phyloP scores from a whole-genome alignment of 371 early-diverging fungal genomes.

The Actinomortierella ambigua region DNA sequence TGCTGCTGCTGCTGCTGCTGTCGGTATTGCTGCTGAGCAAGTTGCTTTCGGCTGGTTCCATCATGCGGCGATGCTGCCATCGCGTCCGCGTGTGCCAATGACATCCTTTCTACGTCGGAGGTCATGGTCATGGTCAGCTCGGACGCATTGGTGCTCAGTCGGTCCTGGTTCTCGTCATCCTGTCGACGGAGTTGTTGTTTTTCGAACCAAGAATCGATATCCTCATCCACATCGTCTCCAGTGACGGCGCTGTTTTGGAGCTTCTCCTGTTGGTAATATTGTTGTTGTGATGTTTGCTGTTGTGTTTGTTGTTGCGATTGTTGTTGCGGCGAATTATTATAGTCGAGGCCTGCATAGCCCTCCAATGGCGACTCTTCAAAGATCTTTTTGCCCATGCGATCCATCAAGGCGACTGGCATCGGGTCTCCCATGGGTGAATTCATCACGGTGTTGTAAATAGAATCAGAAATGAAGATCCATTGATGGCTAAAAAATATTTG shows the following conservation, averaged over 20 bases:
- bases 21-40: too few relatives aligned
- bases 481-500: too few relatives aligned
- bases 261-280: too few relatives aligned
- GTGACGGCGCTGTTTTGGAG: neutral
- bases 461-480: slow-evolving; percentile 92
- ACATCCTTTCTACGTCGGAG: slow-evolving; percentile 13
- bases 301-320: slow-evolving; percentile 8
- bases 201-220: slow-evolving; percentile 14
- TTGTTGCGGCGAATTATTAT: neutral
- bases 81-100: neutral
- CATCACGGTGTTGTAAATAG: slow-evolving; percentile 63
- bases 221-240: slow-evolving; percentile 9
- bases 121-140: neutral
- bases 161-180: neutral
- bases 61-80: neutral
- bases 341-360: slow-evolving; percentile 22
- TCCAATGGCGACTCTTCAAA: slow-evolving; percentile 43
- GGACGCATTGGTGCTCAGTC: slow-evolving; percentile 1
- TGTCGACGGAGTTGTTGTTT: slow-evolving; percentile 8
- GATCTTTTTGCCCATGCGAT: slow-evolving; percentile 58
- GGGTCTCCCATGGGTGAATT: slow-evolving; percentile 48
- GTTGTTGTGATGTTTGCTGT: slow-evolving; percentile 11
- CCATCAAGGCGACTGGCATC: slow-evolving; percentile 61
- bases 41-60: slow-evolving; percentile 14
- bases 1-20: too few relatives aligned